Evolutionary conservation across 148 eudicot genomes (phyloP).

Genomic region (Arbutus unedo): DNA sequence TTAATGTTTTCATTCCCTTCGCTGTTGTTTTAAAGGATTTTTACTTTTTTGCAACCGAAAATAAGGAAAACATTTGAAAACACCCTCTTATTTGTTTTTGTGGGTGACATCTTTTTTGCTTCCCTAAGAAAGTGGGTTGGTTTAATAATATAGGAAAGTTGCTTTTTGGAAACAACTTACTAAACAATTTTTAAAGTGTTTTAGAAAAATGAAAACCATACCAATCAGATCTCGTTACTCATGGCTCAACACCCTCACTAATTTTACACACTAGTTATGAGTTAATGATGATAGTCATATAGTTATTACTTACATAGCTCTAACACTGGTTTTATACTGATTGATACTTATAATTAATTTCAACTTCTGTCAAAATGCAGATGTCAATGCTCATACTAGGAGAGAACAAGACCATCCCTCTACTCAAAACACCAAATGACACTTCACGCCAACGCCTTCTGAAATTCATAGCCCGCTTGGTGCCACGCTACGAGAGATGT

Average conservation of each 20-base stretch:
- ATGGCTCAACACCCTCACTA: not conserved
- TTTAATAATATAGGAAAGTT: no score
- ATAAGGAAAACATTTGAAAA: not conserved
- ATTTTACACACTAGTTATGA: no score
- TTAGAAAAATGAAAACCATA: no score
- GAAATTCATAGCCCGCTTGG: slow-evolving; percentile 30
- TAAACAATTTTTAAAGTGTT: no score
- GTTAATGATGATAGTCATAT: not conserved
- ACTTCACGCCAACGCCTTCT: slow-evolving; percentile 28
- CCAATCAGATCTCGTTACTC: no score
- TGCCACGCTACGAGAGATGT: slow-evolving; percentile 41
- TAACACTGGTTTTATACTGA: not conserved
- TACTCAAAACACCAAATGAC: slow-evolving; percentile 19
- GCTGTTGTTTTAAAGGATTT: no score
- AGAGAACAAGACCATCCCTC: slow-evolving; percentile 21
- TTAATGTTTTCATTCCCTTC: no score
- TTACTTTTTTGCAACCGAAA: not conserved
- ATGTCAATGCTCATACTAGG: slow-evolving; percentile 34
- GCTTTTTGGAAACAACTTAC: no score
- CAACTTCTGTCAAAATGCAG: slow-evolving; percentile 16
- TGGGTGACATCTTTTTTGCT: not conserved
- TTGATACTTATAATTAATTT: not conserved
- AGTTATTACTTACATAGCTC: not conserved
- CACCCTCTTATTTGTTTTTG: not conserved
- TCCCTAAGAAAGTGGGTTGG: no score